phyloP scores from a whole-genome alignment of 495 filamentous ascomycete genomes.

The Aspergillus bertholletiae region DNA sequence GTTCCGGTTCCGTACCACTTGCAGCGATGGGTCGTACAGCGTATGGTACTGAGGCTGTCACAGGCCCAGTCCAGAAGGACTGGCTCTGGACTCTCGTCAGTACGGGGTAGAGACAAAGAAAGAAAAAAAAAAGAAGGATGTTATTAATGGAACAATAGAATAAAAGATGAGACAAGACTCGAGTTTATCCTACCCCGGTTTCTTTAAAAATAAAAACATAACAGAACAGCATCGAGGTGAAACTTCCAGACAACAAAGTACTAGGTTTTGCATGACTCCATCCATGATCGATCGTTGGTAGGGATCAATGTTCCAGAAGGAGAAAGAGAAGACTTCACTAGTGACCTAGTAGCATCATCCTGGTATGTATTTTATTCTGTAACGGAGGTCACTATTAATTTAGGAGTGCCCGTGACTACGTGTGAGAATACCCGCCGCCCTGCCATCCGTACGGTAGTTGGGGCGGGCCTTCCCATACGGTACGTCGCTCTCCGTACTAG shows the following conservation, averaged over 20 bases:
- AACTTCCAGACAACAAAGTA: not conserved
- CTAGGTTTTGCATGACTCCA: not conserved
- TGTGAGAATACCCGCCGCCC: not conserved
- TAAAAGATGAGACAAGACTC: not conserved
- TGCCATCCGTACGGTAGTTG: not conserved
- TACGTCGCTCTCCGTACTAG: slow-evolving; percentile 13
- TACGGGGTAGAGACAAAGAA: slow-evolving; percentile 2
- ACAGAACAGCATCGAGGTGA: not conserved
- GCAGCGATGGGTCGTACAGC: not conserved
- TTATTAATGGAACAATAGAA: not conserved
- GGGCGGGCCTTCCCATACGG: not conserved
- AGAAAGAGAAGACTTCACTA: not conserved
- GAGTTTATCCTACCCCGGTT: not conserved
- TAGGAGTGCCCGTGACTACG: not conserved
- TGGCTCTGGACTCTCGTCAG: not conserved
- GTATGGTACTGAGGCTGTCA: slow-evolving; percentile 8
- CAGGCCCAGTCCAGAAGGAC: slow-evolving; percentile 6
- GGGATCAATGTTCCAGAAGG: slow-evolving; percentile 13
- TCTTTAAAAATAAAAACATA: not conserved
- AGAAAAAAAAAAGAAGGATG: not conserved
- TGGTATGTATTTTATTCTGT: too few species aligned
- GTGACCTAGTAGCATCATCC: not conserved
- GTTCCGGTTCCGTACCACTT: slow-evolving; percentile 1
- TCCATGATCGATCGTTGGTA: slow-evolving; percentile 6
- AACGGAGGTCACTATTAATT: too few species aligned